Percentiles rank a stretch among this genome's conserved stretches.
Conservation (phyloP, 1,284 basidiomycete genomes). For the Ceratobasidium sp. region DNA sequence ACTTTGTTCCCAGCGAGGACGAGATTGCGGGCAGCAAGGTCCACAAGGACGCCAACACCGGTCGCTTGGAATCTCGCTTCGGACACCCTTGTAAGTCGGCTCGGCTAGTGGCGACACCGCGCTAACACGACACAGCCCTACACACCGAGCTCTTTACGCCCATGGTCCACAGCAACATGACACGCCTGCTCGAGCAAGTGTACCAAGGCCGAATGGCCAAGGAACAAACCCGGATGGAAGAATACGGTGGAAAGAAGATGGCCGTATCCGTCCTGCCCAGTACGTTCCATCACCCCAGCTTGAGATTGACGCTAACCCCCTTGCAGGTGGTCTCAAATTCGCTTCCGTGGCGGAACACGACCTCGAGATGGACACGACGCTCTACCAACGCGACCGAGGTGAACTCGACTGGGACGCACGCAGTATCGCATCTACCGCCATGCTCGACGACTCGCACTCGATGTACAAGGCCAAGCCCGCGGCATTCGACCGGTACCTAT, state of each 20-base stretch:
- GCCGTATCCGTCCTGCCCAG: constrained; percentile 72
- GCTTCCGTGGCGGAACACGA: constrained; percentile 52
- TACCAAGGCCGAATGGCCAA: constrained; percentile 73
- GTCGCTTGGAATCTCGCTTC: constrained; percentile 81
- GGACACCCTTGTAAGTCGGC: constrained; percentile 65
- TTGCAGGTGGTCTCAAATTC: constrained; percentile 46
- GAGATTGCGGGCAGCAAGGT: constrained; percentile 74
- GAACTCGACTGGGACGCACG: constrained; percentile 80
- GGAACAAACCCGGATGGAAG: constrained; percentile 67
- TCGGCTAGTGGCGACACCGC: too few species aligned
- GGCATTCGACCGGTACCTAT: constrained; percentile 21
- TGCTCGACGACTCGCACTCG: constrained; percentile 32
- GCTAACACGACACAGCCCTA: constrained; percentile 54
- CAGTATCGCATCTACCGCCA: constrained; percentile 63
- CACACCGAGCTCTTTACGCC: constrained; percentile 83
- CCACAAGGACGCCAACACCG: constrained; percentile 72
- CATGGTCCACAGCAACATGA: constrained; percentile 86
- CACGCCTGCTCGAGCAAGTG: constrained; percentile 73
- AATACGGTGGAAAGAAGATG: constrained; percentile 76
- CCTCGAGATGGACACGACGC: constrained; percentile 73
- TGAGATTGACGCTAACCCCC: not conserved
- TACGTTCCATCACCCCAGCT: not conserved
- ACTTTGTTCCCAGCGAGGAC: constrained; percentile 73
- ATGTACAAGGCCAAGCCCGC: constrained; percentile 17
- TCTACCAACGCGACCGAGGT: constrained; percentile 77